phyloP scores from a whole-genome alignment of 73 alveolate species.

The Paramecium bursaria region DNA sequence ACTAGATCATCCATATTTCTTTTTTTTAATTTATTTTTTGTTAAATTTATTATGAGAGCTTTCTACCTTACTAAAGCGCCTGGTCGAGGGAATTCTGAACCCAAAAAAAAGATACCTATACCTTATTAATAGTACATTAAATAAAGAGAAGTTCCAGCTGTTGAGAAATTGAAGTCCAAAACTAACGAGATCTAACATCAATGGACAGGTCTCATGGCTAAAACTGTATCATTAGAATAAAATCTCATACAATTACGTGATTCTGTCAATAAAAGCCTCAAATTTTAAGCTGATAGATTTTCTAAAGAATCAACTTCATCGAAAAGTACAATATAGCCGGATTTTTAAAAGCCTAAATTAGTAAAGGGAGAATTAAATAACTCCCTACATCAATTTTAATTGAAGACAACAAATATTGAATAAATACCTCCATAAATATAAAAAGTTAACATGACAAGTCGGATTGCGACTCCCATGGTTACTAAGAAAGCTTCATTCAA shows the following conservation, averaged over 20 bases:
- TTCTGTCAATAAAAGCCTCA: conserved; percentile 23
- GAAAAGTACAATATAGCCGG: conserved; percentile 3
- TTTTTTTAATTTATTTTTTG: too few species aligned
- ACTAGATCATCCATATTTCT: too few species aligned
- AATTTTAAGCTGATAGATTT: conserved; percentile 21
- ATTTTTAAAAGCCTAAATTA: neutral
- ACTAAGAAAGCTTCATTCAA: neutral
- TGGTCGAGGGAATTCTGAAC: too few species aligned
- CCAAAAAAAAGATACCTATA: too few species aligned
- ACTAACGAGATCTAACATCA: neutral
- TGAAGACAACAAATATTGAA: neutral
- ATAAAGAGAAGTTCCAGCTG: too few species aligned
- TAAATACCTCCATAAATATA: neutral
- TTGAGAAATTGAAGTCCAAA: neutral
- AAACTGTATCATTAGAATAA: conserved; percentile 40
- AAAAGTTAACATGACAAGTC: conserved; percentile 46
- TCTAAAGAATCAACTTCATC: conserved; percentile 52
- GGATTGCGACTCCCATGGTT: conserved; percentile 45
- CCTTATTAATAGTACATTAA: too few species aligned
- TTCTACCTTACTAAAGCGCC: too few species aligned
- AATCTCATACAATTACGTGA: conserved; percentile 35
- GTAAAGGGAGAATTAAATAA: neutral
- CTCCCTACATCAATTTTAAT: neutral
- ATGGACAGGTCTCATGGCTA: conserved; percentile 50
- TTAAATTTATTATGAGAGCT: too few species aligned